A percentile compares a stretch with the other conserved stretches of the same genome.
These are phyloP conservation scores for Davidsoniella eucalypti DNA, from an alignment of 2,329 filamentous ascomycete species.

Conservation along the genomic window DNA sequence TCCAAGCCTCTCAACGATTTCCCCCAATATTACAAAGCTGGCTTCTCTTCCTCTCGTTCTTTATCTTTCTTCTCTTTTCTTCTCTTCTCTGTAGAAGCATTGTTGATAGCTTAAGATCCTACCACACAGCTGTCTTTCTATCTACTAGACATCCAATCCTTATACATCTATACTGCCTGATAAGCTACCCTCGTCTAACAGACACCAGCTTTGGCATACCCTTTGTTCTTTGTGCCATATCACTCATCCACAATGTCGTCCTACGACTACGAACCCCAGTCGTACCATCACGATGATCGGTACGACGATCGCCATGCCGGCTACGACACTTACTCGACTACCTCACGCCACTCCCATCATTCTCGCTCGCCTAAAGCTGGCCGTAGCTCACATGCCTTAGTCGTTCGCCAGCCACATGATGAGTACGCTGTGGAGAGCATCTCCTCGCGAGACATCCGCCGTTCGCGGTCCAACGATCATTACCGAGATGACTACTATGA, in stretches of 20 bases:
- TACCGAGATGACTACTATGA: slow-evolving; percentile 38
- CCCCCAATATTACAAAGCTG: too few relatives aligned
- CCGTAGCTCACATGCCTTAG: slow-evolving; percentile 1
- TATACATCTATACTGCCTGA: too few relatives aligned
- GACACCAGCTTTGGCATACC: neutral
- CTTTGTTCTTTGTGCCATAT: slow-evolving; percentile 10
- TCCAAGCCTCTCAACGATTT: too few relatives aligned
- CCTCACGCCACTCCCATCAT: slow-evolving; percentile 2
- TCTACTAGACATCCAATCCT: neutral
- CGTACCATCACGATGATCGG: slow-evolving; percentile 20
- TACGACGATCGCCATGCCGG: slow-evolving; percentile 6
- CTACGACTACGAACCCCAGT: slow-evolving; percentile 31
- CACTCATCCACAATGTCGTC: slow-evolving; percentile 18
- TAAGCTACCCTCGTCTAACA: neutral
- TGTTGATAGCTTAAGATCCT: neutral
- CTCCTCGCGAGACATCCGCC: slow-evolving; percentile 31
- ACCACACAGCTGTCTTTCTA: neutral
- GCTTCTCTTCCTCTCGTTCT: too few relatives aligned
- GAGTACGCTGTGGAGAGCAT: slow-evolving; percentile 2
- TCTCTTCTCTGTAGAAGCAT: too few relatives aligned
- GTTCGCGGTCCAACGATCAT: slow-evolving; percentile 45
- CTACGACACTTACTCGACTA: slow-evolving; percentile 7
- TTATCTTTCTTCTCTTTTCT: too few relatives aligned
- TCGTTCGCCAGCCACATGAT: slow-evolving; percentile 12
- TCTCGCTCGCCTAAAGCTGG: neutral